Evolutionary conservation across 2,329 filamentous ascomycete genomes (phyloP).

Genomic region (Hortaea sp.): DNA sequence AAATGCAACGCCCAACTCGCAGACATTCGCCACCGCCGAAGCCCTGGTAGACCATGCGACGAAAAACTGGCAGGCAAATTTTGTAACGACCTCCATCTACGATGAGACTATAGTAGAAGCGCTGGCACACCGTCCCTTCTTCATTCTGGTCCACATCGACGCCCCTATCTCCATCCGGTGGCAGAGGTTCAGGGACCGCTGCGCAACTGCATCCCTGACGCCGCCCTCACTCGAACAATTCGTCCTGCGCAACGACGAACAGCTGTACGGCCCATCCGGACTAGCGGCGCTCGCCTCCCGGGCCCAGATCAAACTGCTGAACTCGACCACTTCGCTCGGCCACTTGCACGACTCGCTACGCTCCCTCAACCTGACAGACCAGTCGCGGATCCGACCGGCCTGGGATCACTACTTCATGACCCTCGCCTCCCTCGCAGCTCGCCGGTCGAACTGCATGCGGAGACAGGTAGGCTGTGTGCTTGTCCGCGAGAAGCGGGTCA

Average conservation of each 20-base stretch:
- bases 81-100: constrained; percentile 77
- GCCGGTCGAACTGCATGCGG: constrained; percentile 97
- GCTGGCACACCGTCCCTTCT: constrained; percentile 74
- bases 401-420: constrained; percentile 99
- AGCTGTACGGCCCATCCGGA: constrained; percentile 62
- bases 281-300: constrained; percentile 69
- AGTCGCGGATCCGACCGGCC: constrained; percentile 69
- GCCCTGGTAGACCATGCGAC: constrained; percentile 78
- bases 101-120: constrained; percentile 63
- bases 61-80: constrained; percentile 68
- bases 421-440: constrained; percentile 80
- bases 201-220: constrained; percentile 31
- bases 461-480: constrained; percentile 89
- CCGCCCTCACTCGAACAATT: constrained; percentile 50
- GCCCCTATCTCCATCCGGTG: constrained; percentile 78
- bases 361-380: constrained; percentile 65
- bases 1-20: constrained; percentile 7
- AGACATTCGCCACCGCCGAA: constrained; percentile 50
- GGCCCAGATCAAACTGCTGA: constrained; percentile 76
- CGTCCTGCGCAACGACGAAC: constrained; percentile 55
- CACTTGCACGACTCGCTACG: constrained; percentile 64
- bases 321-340: constrained; percentile 63
- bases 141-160: constrained; percentile 84
- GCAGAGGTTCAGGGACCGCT: constrained; percentile 60
- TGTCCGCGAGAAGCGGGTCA: constrained; percentile 74